Base-by-base conservation (phyloP, 345 rosid genomes). In the Bruguiera gymnorhiza region DNA sequence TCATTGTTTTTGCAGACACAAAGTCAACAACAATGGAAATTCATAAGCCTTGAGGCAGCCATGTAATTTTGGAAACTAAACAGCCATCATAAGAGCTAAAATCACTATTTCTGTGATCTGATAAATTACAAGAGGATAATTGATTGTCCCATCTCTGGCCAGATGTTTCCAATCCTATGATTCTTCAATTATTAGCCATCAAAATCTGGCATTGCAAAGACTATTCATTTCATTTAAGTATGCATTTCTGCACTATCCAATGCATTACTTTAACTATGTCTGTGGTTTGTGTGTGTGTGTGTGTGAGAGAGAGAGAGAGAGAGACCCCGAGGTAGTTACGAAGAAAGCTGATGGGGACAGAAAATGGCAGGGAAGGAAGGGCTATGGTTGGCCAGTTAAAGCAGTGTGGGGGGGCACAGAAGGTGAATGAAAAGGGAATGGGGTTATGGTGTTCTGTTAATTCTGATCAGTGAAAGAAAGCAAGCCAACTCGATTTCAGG, bases 331-430 rank as follows among this genome's bases (percentile, higher is more conserved):
- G 48, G 53, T 29, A 23, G 71, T 27, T 62, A 34, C 50, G 39
- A 63, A 26, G 63, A 64, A 68, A 65, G 71, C 29, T 56, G 74
- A 69, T 24, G 36, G 24, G 31, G 46, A 60, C 4, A 32, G 71
- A 69, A 69, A 69, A 65, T 60, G 74, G 61, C 56, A 65, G 63
- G 16, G 63, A 16, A 13, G 66, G 27, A 11, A 24, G 15, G 20
- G 16, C 50, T 56, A 34, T 43, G 37, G 70, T 43, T 72, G 74
- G 60, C 60, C 57, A 46, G 18, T 69, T 60, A 53, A 77, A 37
- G 43, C 62, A 54, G 15, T 20, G 60, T 62, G 63, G 79, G 63
- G 79, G 75, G 71, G 34, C 66, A 58, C 39, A n/a, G 65, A 60
- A 24, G 68, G 63, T 15, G 43, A 69, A 68, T 32, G 50, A 69